Percentiles rank a stretch among this genome's conserved stretches.
Evolutionary conservation across 2,329 filamentous ascomycete genomes (phyloP).

Genomic region (Colletotrichum sp.): DNA sequence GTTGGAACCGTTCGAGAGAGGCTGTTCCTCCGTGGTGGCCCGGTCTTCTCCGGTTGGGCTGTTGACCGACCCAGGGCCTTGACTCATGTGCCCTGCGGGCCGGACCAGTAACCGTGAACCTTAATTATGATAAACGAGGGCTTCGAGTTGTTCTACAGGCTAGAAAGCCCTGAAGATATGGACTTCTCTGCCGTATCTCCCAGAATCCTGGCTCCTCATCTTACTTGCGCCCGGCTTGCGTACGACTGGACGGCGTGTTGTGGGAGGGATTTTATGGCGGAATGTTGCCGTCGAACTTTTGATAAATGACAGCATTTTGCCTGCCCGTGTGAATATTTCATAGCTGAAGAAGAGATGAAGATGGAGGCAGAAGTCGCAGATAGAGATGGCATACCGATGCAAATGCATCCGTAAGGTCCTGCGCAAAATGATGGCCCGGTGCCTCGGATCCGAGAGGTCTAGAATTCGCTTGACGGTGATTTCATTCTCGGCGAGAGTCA

Average conservation of each 20-base stretch:
- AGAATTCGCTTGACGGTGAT: neutral
- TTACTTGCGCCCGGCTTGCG: neutral
- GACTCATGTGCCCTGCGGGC: conserved; percentile 5
- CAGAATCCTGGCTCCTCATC: neutral
- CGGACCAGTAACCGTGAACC: neutral
- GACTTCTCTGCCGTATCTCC: neutral
- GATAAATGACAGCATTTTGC: neutral
- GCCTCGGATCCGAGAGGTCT: neutral
- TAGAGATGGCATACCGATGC: neutral
- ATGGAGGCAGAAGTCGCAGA: neutral
- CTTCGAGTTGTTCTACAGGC: neutral
- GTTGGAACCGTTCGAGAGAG: neutral
- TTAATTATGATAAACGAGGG: neutral
- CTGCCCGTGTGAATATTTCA: neutral
- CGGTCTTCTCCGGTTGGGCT: neutral
- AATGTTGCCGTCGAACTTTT: neutral
- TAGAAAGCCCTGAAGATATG: neutral
- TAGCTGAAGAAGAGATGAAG: neutral
- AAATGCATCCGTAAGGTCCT: neutral
- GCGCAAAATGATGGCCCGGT: neutral
- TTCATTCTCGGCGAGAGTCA: neutral
- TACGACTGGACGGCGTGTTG: neutral
- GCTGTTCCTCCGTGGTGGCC: neutral
- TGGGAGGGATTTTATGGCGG: neutral
- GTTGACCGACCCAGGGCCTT: neutral